Conservation (phyloP, 2,329 filamentous ascomycete species). For the Pyrenophora seminiperda region DNA sequence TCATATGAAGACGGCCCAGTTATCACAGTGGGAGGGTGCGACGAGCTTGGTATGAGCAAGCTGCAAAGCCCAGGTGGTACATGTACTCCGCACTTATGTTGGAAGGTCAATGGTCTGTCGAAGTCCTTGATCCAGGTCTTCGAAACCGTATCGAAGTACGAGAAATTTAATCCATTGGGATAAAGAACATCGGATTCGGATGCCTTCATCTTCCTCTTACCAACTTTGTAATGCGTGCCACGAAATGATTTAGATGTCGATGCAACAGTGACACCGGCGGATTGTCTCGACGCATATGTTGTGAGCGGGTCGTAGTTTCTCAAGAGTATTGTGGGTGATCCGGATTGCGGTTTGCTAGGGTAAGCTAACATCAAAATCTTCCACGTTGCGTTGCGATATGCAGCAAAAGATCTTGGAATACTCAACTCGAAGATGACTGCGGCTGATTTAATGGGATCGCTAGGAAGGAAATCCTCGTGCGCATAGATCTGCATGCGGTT, state of each 20-base stretch:
- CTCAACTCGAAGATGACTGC: slow-evolving; percentile 58
- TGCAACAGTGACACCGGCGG: slow-evolving; percentile 43
- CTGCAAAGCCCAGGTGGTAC: slow-evolving; percentile 21
- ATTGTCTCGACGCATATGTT: slow-evolving; percentile 17
- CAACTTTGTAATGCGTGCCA: slow-evolving; percentile 53
- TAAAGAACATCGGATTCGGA: slow-evolving; percentile 48
- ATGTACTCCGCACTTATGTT: slow-evolving; percentile 24
- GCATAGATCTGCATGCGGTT: slow-evolving; percentile 51
- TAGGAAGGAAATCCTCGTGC: slow-evolving; percentile 58
- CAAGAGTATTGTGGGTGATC: slow-evolving; percentile 33
- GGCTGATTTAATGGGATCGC: slow-evolving; percentile 35
- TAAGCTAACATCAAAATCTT: slow-evolving; percentile 50
- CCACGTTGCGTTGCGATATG: slow-evolving; percentile 60
- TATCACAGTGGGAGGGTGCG: slow-evolving; percentile 26
- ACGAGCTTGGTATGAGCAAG: slow-evolving; percentile 35
- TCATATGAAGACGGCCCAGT: slow-evolving; percentile 58
- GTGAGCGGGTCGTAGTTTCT: slow-evolving; percentile 38
- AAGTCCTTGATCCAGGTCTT: slow-evolving; percentile 48
- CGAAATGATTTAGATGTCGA: slow-evolving; percentile 54
- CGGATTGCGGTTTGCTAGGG: slow-evolving; percentile 11
- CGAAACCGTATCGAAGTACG: slow-evolving; percentile 53
- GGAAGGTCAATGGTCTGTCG: slow-evolving; percentile 48
- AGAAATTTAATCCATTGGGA: slow-evolving; percentile 53
- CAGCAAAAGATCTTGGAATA: slow-evolving; percentile 49
- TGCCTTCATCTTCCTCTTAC: slow-evolving; percentile 31